These are phyloP conservation scores for Hypoxylon cercidicola DNA, from an alignment of 495 filamentous ascomycete genomes.

Conservation along the genomic window DNA sequence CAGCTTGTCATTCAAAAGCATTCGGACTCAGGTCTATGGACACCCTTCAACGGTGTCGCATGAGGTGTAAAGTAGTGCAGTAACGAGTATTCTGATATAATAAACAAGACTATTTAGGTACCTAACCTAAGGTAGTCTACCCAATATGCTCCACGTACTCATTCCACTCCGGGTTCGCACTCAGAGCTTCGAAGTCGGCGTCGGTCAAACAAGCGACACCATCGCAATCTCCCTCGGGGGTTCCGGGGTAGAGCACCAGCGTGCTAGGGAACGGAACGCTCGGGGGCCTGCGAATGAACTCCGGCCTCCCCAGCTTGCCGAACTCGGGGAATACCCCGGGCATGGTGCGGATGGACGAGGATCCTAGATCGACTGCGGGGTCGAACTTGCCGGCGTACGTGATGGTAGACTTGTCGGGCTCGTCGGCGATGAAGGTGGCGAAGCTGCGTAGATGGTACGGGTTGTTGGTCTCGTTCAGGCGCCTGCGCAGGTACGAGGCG, in stretches of 20 bases:
- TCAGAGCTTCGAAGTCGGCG: conserved; percentile 39
- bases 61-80: too few species aligned
- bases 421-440: conserved; percentile 50
- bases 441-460: conserved; percentile 50
- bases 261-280: conserved; percentile 32
- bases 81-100: too few species aligned
- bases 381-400: conserved; percentile 50
- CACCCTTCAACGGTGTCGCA: too few species aligned
- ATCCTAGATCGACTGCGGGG: conserved; percentile 47
- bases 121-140: too few species aligned
- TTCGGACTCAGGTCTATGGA: too few species aligned
- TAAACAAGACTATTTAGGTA: too few species aligned
- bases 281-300: conserved; percentile 44
- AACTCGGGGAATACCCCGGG: conserved; percentile 35
- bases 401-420: conserved; percentile 50
- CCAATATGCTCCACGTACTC: conserved; percentile 35
- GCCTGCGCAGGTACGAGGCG: conserved; percentile 43
- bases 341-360: conserved; percentile 42
- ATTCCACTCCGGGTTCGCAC: conserved; percentile 40
- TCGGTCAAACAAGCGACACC: conserved; percentile 44
- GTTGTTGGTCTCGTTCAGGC: conserved; percentile 45
- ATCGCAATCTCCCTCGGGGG: conserved; percentile 31
- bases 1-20: too few species aligned
- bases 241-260: conserved; percentile 14
- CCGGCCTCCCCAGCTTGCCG: conserved; percentile 43